Evolutionary conservation across 805 yeast genomes (phyloP), one percentile per base, ranked within the genome.

Genomic region (Suhomyces sp.): DNA sequence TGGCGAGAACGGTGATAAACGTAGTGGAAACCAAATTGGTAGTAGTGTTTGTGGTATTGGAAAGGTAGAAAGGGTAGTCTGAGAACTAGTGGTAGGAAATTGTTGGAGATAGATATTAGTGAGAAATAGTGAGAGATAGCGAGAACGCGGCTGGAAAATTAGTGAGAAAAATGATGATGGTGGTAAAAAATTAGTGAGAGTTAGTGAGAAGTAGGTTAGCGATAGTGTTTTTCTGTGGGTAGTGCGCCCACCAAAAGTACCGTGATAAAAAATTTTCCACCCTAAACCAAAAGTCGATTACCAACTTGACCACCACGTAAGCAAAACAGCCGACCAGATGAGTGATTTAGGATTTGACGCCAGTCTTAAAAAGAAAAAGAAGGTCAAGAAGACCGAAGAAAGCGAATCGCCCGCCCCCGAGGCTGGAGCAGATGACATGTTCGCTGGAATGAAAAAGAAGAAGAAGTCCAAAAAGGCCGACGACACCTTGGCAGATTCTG

Each of bases 361-460:
- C 52, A 71, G 84, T 44, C 76, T 86, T 68, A 85, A 86, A 74
- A 87, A 87, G 77, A 88, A 88, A 81, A 87, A 87, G 89, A 86
- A 87, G 84, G 56, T 68, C 44, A 77, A 71, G 60, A 72, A 71
- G 73, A 53, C 65, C 68, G 66, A 78, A 70, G 78, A 82, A 66
- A 73, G 55, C 61, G 51, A 74, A 1, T 65, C 68, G 9, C 60
- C 67, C 38, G 63, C 59, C 62, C 70, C 70, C 54, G 76, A 74
- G 54, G 58, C 70, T 19, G 68, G 66, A 56, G 66, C 67, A 55
- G 82, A 71, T 33, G 88, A 85, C 57, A 82, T 85, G 57, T 78
- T 87, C 52, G 85, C 85, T 31, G 93, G 94, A 8, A 75, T 90
- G 67, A 85, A 84, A 63, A 78, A 87, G 71, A 88, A 88, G 79